Evolutionary conservation across 2,329 filamentous ascomycete genomes (phyloP).

Genomic region (Claviceps quebecensis): DNA sequence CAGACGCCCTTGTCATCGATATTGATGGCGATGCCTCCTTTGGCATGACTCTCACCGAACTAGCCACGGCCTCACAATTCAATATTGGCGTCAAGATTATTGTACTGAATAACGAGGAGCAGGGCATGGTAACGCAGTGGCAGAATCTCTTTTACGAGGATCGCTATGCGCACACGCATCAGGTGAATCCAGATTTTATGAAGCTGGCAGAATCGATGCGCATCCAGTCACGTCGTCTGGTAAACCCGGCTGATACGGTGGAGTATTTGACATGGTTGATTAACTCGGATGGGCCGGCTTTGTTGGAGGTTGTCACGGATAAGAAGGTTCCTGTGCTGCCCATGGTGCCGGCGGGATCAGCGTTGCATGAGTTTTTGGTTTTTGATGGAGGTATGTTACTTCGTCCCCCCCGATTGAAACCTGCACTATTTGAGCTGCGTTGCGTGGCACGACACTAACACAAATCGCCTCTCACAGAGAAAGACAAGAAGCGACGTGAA

Average conservation of each 20-base stretch:
- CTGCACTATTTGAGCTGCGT: no score
- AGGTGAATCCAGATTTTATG: constrained; percentile 89
- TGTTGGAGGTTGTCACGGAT: constrained; percentile 86
- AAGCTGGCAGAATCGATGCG: constrained; percentile 88
- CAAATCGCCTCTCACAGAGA: constrained; percentile 29
- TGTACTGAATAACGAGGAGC: constrained; percentile 90
- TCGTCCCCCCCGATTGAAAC: no score
- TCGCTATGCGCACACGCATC: constrained; percentile 82
- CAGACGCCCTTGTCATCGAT: constrained; percentile 75
- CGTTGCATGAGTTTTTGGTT: constrained; percentile 74
- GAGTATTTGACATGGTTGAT: constrained; percentile 80
- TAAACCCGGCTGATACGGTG: constrained; percentile 62
- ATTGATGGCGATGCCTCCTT: constrained; percentile 98
- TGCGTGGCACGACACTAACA: neutral
- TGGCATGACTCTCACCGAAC: constrained; percentile 93
- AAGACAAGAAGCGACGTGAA: constrained; percentile 53
- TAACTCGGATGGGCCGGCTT: constrained; percentile 74
- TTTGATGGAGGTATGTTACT: constrained; percentile 19
- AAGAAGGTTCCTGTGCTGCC: constrained; percentile 89
- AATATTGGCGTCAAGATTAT: constrained; percentile 93
- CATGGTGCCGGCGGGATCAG: constrained; percentile 85
- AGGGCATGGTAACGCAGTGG: constrained; percentile 98
- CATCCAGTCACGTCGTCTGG: constrained; percentile 57
- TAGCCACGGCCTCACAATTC: constrained; percentile 85
- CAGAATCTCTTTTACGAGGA: constrained; percentile 96